These are phyloP conservation scores for Neohortaea acidophila DNA, from an alignment of 495 filamentous ascomycete genomes.

Conservation along the genomic window DNA sequence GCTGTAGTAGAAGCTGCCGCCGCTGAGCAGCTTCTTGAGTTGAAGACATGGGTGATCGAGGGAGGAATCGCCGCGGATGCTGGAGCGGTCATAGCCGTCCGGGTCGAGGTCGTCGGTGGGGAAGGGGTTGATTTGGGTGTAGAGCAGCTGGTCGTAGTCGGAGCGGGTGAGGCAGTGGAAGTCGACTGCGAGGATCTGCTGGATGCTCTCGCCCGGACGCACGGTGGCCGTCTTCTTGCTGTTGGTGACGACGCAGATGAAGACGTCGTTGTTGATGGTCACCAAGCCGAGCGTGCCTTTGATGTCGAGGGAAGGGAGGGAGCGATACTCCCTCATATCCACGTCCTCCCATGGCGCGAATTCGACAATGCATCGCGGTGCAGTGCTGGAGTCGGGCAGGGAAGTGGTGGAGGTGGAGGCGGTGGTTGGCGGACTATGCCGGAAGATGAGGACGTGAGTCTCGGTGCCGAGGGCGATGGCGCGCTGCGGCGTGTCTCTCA, in stretches of 20 bases:
- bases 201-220: constrained; percentile 72
- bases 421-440: constrained; percentile 43
- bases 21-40: constrained; percentile 75
- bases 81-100: constrained; percentile 39
- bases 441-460: constrained; percentile 69
- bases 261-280: constrained; percentile 70
- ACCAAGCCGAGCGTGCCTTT: constrained; percentile 84
- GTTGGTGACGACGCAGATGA: constrained; percentile 76
- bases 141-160: constrained; percentile 59
- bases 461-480: constrained; percentile 68
- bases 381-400: constrained; percentile 22
- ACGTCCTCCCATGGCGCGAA: constrained; percentile 50
- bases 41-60: constrained; percentile 79
- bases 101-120: constrained; percentile 35
- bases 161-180: constrained; percentile 82
- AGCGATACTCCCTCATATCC: constrained; percentile 57
- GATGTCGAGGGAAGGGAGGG: constrained; percentile 56
- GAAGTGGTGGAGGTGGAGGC: constrained; percentile 33
- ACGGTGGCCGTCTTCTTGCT: constrained; percentile 65
- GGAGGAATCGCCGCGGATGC: constrained; percentile 46
- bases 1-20: constrained; percentile 97
- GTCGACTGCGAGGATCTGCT: constrained; percentile 72
- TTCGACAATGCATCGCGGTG: constrained; percentile 71
- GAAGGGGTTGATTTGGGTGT: constrained; percentile 43
- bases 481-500: constrained; percentile 67